Percentiles rank a stretch among this genome's conserved stretches.
Conservation (phyloP, 208 protist species). For the Leishmania martiniquensis region DNA sequence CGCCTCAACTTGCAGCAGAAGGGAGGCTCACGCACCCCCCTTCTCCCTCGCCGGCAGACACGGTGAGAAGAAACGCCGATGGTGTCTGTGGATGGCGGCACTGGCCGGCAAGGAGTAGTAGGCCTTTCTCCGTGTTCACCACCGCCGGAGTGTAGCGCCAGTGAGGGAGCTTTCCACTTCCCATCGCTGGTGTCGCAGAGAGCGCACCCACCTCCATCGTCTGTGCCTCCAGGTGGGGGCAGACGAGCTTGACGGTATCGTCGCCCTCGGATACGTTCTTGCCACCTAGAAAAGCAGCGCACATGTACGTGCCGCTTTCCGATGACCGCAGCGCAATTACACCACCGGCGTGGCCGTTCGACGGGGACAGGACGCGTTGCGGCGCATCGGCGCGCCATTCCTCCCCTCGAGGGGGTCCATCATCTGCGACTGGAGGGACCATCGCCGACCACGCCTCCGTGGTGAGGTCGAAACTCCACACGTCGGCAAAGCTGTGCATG, state of each 20-base stretch:
- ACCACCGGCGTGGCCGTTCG: constrained; percentile 48
- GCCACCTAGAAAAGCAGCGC: constrained; percentile 62
- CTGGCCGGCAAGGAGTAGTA: constrained; percentile 68
- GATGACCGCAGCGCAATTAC: constrained; percentile 13
- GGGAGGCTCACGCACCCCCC: not conserved
- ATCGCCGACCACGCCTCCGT: constrained; percentile 22
- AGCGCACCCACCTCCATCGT: constrained; percentile 6
- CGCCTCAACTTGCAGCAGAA: not conserved
- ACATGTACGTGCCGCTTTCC: not conserved
- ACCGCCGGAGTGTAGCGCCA: constrained; percentile 74
- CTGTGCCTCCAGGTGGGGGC: not conserved
- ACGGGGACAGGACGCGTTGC: constrained; percentile 26
- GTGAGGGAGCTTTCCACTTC: constrained; percentile 34
- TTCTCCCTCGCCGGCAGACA: not conserved
- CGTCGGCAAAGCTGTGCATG: constrained; percentile 53
- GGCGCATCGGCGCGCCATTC: not conserved
- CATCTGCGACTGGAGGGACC: not conserved
- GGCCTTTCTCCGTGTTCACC: constrained; percentile 30
- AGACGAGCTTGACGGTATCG: constrained; percentile 56
- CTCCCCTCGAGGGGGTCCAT: not conserved
- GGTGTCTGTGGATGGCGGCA: constrained; percentile 65
- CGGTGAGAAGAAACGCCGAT: constrained; percentile 34
- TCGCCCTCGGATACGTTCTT: constrained; percentile 67
- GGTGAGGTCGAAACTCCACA: constrained; percentile 46
- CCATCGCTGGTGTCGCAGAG: constrained; percentile 5